Conservation (phyloP, 2,329 filamentous ascomycete species). For the Aspergillus sp. region DNA sequence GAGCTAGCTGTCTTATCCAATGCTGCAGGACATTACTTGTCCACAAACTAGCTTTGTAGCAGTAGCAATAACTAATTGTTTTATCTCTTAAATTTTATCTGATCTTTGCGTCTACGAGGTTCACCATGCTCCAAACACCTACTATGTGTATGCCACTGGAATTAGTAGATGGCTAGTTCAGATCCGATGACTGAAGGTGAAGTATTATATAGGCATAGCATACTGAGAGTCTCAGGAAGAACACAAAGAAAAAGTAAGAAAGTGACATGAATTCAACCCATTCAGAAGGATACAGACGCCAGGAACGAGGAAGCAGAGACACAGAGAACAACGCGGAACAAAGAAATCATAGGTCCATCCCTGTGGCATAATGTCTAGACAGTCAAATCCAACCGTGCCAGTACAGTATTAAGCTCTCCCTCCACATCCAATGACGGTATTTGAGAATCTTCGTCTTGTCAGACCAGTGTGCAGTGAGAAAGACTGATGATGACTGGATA, state of each 20-base stretch:
- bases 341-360: conserved; percentile 29
- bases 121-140: background rate
- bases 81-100: too few relatives aligned
- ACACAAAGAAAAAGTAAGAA: conserved; percentile 19
- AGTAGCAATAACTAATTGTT: too few relatives aligned
- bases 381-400: conserved; percentile 31
- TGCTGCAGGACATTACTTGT: background rate
- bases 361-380: conserved; percentile 34
- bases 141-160: background rate
- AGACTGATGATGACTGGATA: conserved; percentile 11
- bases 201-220: conserved; percentile 41
- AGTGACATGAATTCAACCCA: conserved; percentile 32
- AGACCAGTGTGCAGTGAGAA: conserved; percentile 15
- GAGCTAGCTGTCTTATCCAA: background rate
- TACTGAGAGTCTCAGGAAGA: conserved; percentile 30
- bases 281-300: conserved; percentile 39
- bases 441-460: conserved; percentile 14
- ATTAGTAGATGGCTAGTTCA: conserved; percentile 1
- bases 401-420: conserved; percentile 18
- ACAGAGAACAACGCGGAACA: conserved; percentile 29
- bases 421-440: conserved; percentile 14
- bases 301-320: conserved; percentile 31
- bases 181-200: background rate
- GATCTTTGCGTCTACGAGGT: too few relatives aligned
- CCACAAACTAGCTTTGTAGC: background rate